phyloP scores from a whole-genome alignment of 768 basidiomycete genomes.

The Pleurotus eryngii region DNA sequence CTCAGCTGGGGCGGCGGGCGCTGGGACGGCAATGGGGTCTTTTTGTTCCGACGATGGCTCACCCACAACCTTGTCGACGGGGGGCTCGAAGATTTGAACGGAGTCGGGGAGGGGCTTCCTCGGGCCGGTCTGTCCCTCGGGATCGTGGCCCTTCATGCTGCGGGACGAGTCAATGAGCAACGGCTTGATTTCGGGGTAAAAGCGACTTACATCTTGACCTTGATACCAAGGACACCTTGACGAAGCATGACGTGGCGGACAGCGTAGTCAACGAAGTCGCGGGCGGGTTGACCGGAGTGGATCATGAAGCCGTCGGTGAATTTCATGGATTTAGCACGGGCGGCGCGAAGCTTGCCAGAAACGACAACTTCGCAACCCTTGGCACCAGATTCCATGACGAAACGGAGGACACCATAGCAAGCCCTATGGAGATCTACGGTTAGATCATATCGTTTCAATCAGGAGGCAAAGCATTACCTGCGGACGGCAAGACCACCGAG shows the following conservation, averaged over 20 bases:
- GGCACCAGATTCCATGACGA: slow-evolving; percentile 99
- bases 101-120: slow-evolving; percentile 93
- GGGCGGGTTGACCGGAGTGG: slow-evolving; percentile 95
- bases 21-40: slow-evolving; percentile 57
- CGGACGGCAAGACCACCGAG: slow-evolving; percentile 99
- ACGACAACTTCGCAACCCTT: slow-evolving; percentile 99
- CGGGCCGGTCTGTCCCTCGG: slow-evolving; percentile 86
- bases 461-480: slow-evolving; percentile 54
- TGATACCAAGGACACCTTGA: slow-evolving; percentile 99
- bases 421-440: slow-evolving; percentile 49
- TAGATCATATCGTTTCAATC: neutral
- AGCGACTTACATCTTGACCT: slow-evolving; percentile 88
- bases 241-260: slow-evolving; percentile 97
- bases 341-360: slow-evolving; percentile 98
- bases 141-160: slow-evolving; percentile 97
- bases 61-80: slow-evolving; percentile 84
- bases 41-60: slow-evolving; percentile 90
- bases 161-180: neutral
- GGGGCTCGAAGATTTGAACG: slow-evolving; percentile 86
- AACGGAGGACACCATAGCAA: slow-evolving; percentile 99
- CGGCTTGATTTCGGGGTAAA: neutral
- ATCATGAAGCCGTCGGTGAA: slow-evolving; percentile 99
- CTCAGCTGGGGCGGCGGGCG: slow-evolving; percentile 47
- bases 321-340: slow-evolving; percentile 99
- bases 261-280: slow-evolving; percentile 96